phyloP scores from a whole-genome alignment of 1,284 basidiomycete species.

The Butyriboletus appendiculatus region DNA sequence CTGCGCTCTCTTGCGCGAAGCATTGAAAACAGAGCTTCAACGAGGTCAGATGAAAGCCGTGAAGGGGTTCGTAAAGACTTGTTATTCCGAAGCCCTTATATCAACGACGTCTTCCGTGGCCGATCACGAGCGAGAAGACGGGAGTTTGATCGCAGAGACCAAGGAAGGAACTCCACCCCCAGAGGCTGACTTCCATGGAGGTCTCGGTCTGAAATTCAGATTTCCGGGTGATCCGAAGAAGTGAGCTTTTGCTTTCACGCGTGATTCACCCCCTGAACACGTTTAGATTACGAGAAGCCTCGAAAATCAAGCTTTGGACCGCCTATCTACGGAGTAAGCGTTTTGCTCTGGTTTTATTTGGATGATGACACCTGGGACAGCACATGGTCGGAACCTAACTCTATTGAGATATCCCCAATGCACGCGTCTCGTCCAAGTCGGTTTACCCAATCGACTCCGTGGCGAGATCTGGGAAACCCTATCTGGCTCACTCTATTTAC shows the following conservation, averaged over 20 bases:
- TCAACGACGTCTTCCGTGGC: conserved; percentile 51
- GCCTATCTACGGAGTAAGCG: conserved; percentile 78
- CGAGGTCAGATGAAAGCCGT: conserved; percentile 92
- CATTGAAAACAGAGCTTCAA: conserved; percentile 86
- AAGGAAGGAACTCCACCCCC: conserved; percentile 48
- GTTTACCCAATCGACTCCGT: conserved; percentile 91
- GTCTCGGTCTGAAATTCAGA: conserved; percentile 85
- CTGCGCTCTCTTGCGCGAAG: conserved; percentile 86
- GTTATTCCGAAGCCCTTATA: conserved; percentile 95
- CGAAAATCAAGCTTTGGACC: conserved; percentile 97
- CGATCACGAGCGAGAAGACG: conserved; percentile 67
- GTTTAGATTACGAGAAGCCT: conserved; percentile 86
- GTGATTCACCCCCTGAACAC: conserved; percentile 13
- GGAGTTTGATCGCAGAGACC: conserved; percentile 57
- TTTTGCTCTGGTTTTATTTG: background rate
- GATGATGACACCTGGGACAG: conserved; percentile 37
- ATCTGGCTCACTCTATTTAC: conserved; percentile 91
- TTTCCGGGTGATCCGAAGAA: conserved; percentile 95
- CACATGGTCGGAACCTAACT: conserved; percentile 86
- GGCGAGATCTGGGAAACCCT: conserved; percentile 99
- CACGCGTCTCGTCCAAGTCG: conserved; percentile 95
- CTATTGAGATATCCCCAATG: conserved; percentile 97
- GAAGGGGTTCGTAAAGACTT: conserved; percentile 88
- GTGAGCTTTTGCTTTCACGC: conserved; percentile 42
- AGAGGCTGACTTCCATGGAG: conserved; percentile 75